Conservation (phyloP, 768 basidiomycete genomes). For the Rhodotorula toruloides region DNA sequence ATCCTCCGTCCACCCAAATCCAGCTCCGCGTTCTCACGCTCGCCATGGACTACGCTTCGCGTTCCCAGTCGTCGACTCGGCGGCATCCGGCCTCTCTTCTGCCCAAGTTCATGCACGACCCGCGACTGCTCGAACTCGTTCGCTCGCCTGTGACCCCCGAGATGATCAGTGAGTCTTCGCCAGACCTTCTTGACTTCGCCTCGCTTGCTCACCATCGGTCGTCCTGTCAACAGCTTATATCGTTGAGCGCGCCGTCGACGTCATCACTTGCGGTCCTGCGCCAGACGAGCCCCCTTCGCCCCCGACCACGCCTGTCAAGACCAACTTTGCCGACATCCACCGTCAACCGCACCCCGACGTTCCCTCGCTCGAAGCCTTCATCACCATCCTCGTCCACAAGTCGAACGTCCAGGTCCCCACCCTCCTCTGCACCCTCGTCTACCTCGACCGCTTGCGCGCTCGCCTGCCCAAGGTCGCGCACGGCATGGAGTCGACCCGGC, state of each 20-base stretch:
- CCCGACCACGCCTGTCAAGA: slow-evolving; percentile 61
- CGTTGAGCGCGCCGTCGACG: slow-evolving; percentile 67
- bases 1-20: not conserved
- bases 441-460: slow-evolving; percentile 75
- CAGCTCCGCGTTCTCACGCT: not conserved
- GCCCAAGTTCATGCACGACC: slow-evolving; percentile 69
- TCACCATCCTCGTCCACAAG: slow-evolving; percentile 67
- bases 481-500: slow-evolving; percentile 50
- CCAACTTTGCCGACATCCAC: slow-evolving; percentile 44
- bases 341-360: slow-evolving; percentile 45
- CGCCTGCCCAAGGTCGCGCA: slow-evolving; percentile 78
- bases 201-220: not conserved
- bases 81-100: slow-evolving; percentile 70
- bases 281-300: slow-evolving; percentile 57
- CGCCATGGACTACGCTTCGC: slow-evolving; percentile 14
- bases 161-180: slow-evolving; percentile 61
- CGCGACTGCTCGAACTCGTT: slow-evolving; percentile 72
- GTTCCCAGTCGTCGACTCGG: slow-evolving; percentile 36
- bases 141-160: slow-evolving; percentile 69
- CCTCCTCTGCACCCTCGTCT: slow-evolving; percentile 81
- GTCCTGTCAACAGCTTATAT: slow-evolving; percentile 55
- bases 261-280: slow-evolving; percentile 55
- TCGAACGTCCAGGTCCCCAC: slow-evolving; percentile 80
- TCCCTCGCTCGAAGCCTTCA: slow-evolving; percentile 75
- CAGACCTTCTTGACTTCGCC: not conserved